A percentile compares a stretch with the other conserved stretches of the same genome.
phyloP scores from a whole-genome alignment of 331 rosid species.

The Prunus yedoensis region DNA sequence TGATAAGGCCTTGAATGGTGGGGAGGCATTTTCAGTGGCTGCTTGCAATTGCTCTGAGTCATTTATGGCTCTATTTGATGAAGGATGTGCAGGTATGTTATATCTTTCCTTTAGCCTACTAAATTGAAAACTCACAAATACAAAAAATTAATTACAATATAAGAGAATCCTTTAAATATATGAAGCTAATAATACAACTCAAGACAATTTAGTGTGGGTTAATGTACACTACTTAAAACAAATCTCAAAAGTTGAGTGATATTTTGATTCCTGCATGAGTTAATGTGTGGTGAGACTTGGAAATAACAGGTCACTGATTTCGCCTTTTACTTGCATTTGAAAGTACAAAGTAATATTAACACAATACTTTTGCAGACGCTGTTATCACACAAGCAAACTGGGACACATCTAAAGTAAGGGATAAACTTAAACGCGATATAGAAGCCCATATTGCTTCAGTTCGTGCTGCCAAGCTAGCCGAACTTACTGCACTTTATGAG shows the following conservation, averaged over 20 bases:
- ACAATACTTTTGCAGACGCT: slow-evolving; percentile 62
- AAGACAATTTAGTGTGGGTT: slow-evolving; percentile 1
- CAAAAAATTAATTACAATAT: neutral
- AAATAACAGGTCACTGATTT: slow-evolving; percentile 10
- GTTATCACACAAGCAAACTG: slow-evolving; percentile 70
- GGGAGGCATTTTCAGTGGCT: slow-evolving; percentile 78
- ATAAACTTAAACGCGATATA: slow-evolving; percentile 85
- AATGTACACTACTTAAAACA: neutral
- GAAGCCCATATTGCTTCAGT: slow-evolving; percentile 71
- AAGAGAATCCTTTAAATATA: neutral
- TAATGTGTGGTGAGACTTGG: neutral
- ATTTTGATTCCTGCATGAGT: neutral
- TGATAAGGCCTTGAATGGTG: slow-evolving; percentile 78
- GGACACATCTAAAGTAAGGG: slow-evolving; percentile 83
- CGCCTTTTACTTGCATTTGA: neutral
- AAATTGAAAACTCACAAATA: slow-evolving; percentile 4
- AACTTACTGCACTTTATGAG: slow-evolving; percentile 69
- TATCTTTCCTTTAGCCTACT: slow-evolving; percentile 9
- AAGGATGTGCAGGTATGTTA: slow-evolving; percentile 67
- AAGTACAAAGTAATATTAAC: slow-evolving; percentile 27
- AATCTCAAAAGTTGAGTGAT: neutral
- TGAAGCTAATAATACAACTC: neutral
- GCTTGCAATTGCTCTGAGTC: slow-evolving; percentile 46
- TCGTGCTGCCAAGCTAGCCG: slow-evolving; percentile 74
- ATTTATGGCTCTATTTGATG: slow-evolving; percentile 63